Evolutionary conservation across 2,329 filamentous ascomycete species (phyloP).

Genomic region (Claviceps capensis): DNA sequence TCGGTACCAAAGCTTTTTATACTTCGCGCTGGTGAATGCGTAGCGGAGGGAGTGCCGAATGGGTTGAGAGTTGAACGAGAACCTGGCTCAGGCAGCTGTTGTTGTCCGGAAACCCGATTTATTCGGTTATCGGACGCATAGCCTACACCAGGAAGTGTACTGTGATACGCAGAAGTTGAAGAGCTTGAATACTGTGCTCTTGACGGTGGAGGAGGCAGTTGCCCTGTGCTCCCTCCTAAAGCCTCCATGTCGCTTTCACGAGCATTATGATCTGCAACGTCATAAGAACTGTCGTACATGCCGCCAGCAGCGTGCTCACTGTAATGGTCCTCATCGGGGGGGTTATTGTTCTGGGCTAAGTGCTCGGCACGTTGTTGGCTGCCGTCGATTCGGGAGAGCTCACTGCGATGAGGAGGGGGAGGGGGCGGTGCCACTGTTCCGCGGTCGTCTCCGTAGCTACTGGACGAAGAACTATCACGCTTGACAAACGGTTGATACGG

Average conservation of each 20-base stretch:
- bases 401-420: constrained; percentile 11
- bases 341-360: constrained; percentile 25
- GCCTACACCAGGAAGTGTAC: constrained; percentile 9
- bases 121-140: constrained; percentile 7
- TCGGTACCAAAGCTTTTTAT: constrained; percentile 29
- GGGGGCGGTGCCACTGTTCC: not conserved
- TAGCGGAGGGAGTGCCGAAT: constrained; percentile 19
- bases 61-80: constrained; percentile 30
- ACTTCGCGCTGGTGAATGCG: constrained; percentile 35
- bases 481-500: not conserved
- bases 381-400: constrained; percentile 13
- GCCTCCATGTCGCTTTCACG: constrained; percentile 53
- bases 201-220: constrained; percentile 25
- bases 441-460: not conserved
- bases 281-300: constrained; percentile 53
- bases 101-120: not conserved
- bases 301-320: constrained; percentile 48
- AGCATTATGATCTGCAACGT: constrained; percentile 49
- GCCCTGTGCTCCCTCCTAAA: constrained; percentile 27
- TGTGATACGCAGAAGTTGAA: constrained; percentile 9
- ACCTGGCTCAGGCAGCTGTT: constrained; percentile 20
- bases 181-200: constrained; percentile 14
- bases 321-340: constrained; percentile 55
- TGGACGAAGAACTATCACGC: not conserved
- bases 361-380: constrained; percentile 13